These are phyloP conservation scores for Arxiozyma telluris DNA, from an alignment of 1,139 yeast genomes.

Conservation along the genomic window DNA sequence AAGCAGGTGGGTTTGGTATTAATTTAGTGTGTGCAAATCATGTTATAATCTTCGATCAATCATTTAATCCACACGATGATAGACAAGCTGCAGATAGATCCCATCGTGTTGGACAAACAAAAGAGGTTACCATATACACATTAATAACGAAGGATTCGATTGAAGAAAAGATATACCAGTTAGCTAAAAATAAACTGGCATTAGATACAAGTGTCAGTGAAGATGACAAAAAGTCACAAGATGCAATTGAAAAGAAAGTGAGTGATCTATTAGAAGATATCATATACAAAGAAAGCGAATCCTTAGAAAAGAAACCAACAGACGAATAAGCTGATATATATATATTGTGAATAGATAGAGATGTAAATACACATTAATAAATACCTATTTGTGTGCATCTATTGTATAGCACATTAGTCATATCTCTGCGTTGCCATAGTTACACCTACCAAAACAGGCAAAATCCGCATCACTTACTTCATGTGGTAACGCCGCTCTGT, in stretches of 20 bases:
- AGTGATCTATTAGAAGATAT: constrained; percentile 28
- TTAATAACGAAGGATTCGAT: constrained; percentile 67
- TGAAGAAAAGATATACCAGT: constrained; percentile 77
- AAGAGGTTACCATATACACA: constrained; percentile 74
- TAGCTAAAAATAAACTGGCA: constrained; percentile 87
- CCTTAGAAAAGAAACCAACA: neutral
- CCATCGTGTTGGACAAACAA: constrained; percentile 92
- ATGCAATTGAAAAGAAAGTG: constrained; percentile 23
- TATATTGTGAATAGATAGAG: neutral
- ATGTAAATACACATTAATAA: too few species aligned
- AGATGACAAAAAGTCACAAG: constrained; percentile 24
- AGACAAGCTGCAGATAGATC: constrained; percentile 98
- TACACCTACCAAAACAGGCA: neutral
- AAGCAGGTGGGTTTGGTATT: constrained; percentile 98
- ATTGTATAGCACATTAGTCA: too few species aligned
- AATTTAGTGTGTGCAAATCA: constrained; percentile 91
- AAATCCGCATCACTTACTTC: neutral
- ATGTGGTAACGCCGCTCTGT: neutral
- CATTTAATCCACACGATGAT: constrained; percentile 97
- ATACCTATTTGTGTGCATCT: too few species aligned
- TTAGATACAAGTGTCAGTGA: constrained; percentile 43
- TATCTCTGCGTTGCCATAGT: neutral
- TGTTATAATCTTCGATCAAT: constrained; percentile 84
- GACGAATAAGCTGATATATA: neutral
- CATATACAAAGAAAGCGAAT: neutral